Percentiles rank a stretch among this genome's conserved stretches.
Conservation (phyloP, 2,329 filamentous ascomycete species). For the Aspergillus bombycis region DNA sequence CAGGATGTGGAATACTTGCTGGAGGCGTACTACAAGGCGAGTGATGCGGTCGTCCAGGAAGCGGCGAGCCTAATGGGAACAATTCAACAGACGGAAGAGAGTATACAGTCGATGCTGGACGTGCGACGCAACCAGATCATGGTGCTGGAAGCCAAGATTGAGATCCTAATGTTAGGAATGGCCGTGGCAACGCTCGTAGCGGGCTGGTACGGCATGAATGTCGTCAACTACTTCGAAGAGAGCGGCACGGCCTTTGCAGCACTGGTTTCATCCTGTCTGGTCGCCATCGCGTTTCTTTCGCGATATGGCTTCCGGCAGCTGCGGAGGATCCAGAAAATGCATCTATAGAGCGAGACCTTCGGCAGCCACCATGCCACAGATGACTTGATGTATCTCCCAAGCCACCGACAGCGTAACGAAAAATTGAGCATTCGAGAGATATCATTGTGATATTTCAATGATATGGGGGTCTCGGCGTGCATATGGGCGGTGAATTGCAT, state of each 20-base stretch:
- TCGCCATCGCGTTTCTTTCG: conserved; percentile 26
- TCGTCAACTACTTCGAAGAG: conserved; percentile 42
- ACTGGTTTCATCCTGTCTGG: conserved; percentile 22
- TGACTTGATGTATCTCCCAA: too few species aligned
- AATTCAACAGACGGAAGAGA: conserved; percentile 37
- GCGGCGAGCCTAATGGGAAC: conserved; percentile 29
- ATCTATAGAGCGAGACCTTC: conserved; percentile 10
- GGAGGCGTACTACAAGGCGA: conserved; percentile 42
- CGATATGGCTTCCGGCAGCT: conserved; percentile 31
- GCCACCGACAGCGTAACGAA: too few species aligned
- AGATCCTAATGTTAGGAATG: conserved; percentile 42
- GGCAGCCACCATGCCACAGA: background rate
- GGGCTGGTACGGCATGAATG: conserved; percentile 43
- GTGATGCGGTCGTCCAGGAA: conserved; percentile 38
- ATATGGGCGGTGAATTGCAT: too few species aligned
- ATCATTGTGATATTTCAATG: too few species aligned
- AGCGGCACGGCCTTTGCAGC: conserved; percentile 30
- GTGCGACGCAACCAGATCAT: conserved; percentile 45
- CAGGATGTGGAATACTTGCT: conserved; percentile 44
- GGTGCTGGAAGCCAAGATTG: conserved; percentile 41
- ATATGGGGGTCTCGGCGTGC: too few species aligned
- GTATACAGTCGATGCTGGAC: conserved; percentile 36
- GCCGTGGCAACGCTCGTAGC: conserved; percentile 40
- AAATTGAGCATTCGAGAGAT: too few species aligned
- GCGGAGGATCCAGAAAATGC: conserved; percentile 26